Base-by-base conservation (phyloP, 202 grass and related monocot species). In the Panicum virgatum region DNA sequence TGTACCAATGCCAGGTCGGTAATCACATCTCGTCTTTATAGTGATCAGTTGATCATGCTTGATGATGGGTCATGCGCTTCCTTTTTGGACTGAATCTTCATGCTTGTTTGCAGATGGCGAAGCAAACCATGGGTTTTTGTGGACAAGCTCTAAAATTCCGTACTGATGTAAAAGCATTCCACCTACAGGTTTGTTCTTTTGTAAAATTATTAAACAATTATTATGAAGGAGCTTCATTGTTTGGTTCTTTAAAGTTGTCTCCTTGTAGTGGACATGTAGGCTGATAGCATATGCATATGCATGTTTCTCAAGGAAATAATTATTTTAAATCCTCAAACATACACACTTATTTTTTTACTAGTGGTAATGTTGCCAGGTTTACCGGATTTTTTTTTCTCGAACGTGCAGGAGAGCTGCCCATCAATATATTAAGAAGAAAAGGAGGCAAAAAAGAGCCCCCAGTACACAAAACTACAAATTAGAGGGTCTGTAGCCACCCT, bases 81-180 rank as follows among this genome's bases (percentile, higher is more conserved):
- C 45, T 72, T 85, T 71, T 79, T 20, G 4, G 32, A 44, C 13
- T 78, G 36, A 81, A 47, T 58, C 50, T 5, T 86, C 14, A 12
- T 72, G 52, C 36, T 84, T 78, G 22, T 76, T 42, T 63, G 23
- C 80, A 98, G 95, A 98, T 98, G 95, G 95, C 95, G 53, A 98
- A 98, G 60, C 95, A 98, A 47, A 98, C 95, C 46, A 98, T 98
- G 95, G 95, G 95, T 19, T 98, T 98, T 87, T 98, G 82, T 61
- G 82, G 81, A 66, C 95, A 98, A 88, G 88, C 95, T 45, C 72
- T 98, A 69, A 91, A 86, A 84, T 89, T 89, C 62, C 92, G 95
- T 62, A 89, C 92, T 82, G 92, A 98, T 90, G 67, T 91, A 65
- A 98, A 98, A 81, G 75, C 88, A 82, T 98, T 93, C 69, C 95